Conservation (phyloP, 768 basidiomycete species). For the Tricholomella constricta region DNA sequence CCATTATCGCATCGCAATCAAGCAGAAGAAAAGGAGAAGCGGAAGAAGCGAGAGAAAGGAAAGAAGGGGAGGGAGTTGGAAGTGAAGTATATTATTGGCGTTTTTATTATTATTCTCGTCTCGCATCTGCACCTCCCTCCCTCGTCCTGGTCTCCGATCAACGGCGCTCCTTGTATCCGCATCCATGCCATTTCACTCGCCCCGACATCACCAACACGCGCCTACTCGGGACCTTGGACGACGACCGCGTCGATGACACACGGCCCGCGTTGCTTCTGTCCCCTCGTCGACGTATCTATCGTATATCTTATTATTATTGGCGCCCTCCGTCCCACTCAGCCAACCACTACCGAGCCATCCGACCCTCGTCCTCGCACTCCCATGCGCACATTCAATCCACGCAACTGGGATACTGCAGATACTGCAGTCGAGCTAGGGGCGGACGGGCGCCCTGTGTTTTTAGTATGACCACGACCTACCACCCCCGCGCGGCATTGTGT, state of each 20-base stretch:
- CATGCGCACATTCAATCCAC: too few species aligned
- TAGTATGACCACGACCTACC: constrained; percentile 3
- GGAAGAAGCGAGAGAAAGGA: not conserved
- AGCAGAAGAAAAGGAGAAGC: not conserved
- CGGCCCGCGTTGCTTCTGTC: not conserved
- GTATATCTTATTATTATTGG: constrained; percentile 13
- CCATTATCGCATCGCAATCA: not conserved
- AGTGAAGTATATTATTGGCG: constrained; percentile 7
- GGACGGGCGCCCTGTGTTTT: constrained; percentile 2
- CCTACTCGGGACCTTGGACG: not conserved
- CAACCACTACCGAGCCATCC: not conserved
- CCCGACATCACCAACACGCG: not conserved
- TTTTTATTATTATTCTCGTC: constrained; percentile 4
- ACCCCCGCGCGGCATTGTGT: not conserved
- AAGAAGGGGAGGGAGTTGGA: not conserved
- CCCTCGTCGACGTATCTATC: constrained; percentile 6
- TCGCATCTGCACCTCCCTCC: not conserved
- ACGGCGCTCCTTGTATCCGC: not conserved
- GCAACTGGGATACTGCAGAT: not conserved
- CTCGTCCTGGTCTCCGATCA: not conserved
- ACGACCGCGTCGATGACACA: not conserved
- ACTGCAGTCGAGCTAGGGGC: too few species aligned
- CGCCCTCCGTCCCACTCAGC: not conserved
- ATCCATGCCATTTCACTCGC: not conserved
- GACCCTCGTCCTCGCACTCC: not conserved